Evolutionary conservation across 352 stramenopile species (phyloP), one percentile per base, ranked within the genome.

Genomic region (Blastocystis sp.): DNA sequence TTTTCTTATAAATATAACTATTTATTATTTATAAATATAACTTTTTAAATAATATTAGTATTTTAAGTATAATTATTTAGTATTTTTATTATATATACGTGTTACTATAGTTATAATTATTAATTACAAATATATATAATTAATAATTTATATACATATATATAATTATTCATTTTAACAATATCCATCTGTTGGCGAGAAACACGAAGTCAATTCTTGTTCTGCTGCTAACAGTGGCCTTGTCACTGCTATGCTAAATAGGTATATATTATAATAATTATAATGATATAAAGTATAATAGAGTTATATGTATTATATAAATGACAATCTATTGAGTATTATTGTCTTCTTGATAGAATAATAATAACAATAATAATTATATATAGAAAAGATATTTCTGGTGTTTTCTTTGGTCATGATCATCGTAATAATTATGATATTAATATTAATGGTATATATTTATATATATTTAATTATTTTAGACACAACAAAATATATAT

Each of bases 301-400:
- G n/a, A n/a, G n/a, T n/a, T n/a, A n/a, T n/a, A n/a, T n/a, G n/a
- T n/a, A n/a, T n/a, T n/a, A n/a, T n/a, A n/a, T n/a, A n/a, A n/a
- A n/a, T n/a, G n/a, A n/a, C n/a, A n/a, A n/a, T n/a, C n/a, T n/a
- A n/a, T n/a, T n/a, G n/a, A 42, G 52, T 1, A 32, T 62, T 16
- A 45, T 62, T 23, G 28, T 42, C 1, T 39, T 42, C n/a, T 62
- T 62, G 18, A 62, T 41, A 30, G 52, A 62, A 34, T 54, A 35
- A 35, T 56, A 39, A 16, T 32, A 9, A 4, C 4, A 16, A 16
- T 39, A 9, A 2, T 42, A 28, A 13, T 39, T n/a, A n/a, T n/a
- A 35, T 2, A 35, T 43, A 43, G 36, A 9, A 23, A 23, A 4
- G 27, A 43, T 23, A 43, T 43, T 23, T 9, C 27, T 18, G 36